A percentile compares a stretch with the other conserved stretches of the same genome.
Evolutionary conservation across 371 early-diverging fungal genomes (phyloP).

Genomic region (Mortierella sp.): DNA sequence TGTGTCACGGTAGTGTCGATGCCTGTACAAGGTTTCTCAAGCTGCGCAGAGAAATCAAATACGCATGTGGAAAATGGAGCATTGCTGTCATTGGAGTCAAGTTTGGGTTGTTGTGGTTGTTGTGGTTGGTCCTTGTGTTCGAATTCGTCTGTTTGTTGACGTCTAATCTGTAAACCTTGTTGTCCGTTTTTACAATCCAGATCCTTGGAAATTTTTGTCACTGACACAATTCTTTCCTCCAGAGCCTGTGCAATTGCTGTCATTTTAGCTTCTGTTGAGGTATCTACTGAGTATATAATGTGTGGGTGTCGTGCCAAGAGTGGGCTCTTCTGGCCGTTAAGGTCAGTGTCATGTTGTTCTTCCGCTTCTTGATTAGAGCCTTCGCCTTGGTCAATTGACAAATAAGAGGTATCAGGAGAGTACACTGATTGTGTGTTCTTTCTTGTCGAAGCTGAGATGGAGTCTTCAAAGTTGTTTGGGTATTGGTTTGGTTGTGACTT

Average conservation of each 20-base stretch:
- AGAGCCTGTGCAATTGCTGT: neutral
- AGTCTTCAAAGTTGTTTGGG: conserved; percentile 3
- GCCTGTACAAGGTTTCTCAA: neutral
- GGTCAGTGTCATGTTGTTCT: conserved; percentile 1
- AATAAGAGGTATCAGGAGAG: neutral
- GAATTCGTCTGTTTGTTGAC: conserved; percentile 12
- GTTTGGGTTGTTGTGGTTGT: neutral
- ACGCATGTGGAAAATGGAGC: conserved; percentile 10
- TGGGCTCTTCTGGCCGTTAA: conserved; percentile 23
- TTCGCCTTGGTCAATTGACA: conserved; percentile 1
- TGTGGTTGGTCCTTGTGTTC: conserved; percentile 5
- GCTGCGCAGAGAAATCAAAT: conserved; percentile 28
- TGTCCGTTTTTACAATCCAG: conserved; percentile 6
- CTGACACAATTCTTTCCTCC: neutral
- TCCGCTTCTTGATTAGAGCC: neutral
- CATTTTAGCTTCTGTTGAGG: conserved; percentile 6
- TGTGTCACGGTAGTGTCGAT: neutral
- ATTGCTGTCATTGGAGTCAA: neutral
- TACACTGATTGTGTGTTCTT: neutral
- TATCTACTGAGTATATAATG: conserved; percentile 21
- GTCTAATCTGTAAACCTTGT: conserved; percentile 19
- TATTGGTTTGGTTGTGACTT: neutral
- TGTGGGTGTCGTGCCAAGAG: conserved; percentile 24
- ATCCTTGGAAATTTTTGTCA: conserved; percentile 10
- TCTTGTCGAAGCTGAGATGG: neutral